Base-by-base conservation (phyloP, 192 early-diverging fungal species). In the Kappamyces sp. region DNA sequence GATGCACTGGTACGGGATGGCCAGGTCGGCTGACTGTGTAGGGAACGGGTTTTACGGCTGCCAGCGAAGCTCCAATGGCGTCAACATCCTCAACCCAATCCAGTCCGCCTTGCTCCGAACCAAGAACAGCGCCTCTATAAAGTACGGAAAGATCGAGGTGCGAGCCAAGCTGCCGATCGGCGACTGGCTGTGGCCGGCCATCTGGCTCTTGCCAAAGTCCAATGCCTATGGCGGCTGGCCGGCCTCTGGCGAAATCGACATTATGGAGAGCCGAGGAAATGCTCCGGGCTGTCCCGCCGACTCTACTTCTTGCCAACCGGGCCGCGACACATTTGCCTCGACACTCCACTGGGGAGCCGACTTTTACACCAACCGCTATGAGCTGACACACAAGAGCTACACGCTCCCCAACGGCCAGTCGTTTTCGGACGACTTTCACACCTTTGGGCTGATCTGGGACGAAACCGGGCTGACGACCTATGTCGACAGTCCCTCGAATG, bases 321-420 rank as follows among this genome's bases (percentile, higher is more conserved):
- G 52, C 10, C 13, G 48, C 43, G 61, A 78, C 44, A 64, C 60
- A 3, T 58, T 79, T 4, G 66, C 70, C 3, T 78, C 50, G 5
- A 86, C 80, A 38, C 51, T 86, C 5, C 84, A 86, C 39, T 86
- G 84, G 84, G 84, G 84, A 3, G 77, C 84, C 12, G 67, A 67
- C 10, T 64, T 43, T 34, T 64, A 66, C 33, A 53, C 71, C 47
- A 84, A 86, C 50, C 35, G 63, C 5, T 83, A 55, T 33, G 40
- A 47, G 15, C 44, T 69, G 61, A 86, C 84, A 0, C 71, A 75
- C 41, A 66, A 60, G 12, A 70, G 77, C 13, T 67, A 69, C 33
- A 43, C 59, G 8, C 50, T 77, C 0, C 60, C 70, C 2, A 33
- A 40, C 5, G 75, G 69, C 31, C 61, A 51, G 36, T 66, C 64